Evolutionary conservation across 1,139 yeast genomes (phyloP), one percentile per base, ranked within the genome.

Genomic region (Geotrichum klebahnii): DNA sequence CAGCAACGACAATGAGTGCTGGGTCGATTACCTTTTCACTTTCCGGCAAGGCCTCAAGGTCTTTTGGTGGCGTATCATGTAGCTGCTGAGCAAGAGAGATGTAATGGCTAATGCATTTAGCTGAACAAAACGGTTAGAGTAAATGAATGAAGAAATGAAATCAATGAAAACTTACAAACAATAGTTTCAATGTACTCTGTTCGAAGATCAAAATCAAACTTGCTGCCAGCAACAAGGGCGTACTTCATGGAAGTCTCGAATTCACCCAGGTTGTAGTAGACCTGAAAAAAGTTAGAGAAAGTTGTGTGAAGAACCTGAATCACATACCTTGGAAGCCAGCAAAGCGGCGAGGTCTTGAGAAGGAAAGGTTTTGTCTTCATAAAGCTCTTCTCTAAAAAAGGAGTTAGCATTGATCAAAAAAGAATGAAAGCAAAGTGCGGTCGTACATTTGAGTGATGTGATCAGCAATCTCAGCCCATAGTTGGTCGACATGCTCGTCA

Each of bases 381-480:
- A 89, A 50, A 92, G 74, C 57, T 88, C 96, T 71, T 92, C 98
- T 63, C 68, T 66, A 45, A 23, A 12, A 14, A 29, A 23, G 35
- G 5, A 37, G 42, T 42, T 22, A 52, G 37, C 20, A 44, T 48
- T 35, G 41, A 51, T 32, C 31, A 24, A 19, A n/a, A n/a, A 14
- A 20, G 16, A 19, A 22, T 22, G 16, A 22, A 36, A 22, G 28
- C 31, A 35, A 34, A 33, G 20, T 5, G 35, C 17, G 20, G 9
- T 47, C 67, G 37, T 59, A 65, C 67, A 88, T 75, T 55, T 85
- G 92, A 42, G 87, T 75, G 58, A 92, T 80, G 64, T 79, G 82
- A 69, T 92, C 94, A 55, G 98, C 96, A 54, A 94, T 86, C 72
- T 92, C 98, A 2, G 97, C 90, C 99, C 99, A 92, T 58, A 88